These are phyloP conservation scores for Candida pseudoglaebosa DNA, from an alignment of 805 yeast genomes.

Conservation along the genomic window DNA sequence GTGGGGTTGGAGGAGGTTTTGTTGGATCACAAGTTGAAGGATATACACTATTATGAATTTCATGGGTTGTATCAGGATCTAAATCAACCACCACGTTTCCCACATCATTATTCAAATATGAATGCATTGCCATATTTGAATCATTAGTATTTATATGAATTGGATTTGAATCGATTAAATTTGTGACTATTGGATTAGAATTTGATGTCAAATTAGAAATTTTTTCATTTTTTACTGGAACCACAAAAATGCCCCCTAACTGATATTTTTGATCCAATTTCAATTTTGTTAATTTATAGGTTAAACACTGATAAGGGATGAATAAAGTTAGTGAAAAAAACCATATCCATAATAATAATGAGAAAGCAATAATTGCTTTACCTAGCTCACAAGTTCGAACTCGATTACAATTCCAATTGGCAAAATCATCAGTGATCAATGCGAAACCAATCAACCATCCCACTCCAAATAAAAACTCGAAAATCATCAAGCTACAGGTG, in stretches of 20 bases:
- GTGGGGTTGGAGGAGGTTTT: background rate
- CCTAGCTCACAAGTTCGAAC: slow-evolving; percentile 12
- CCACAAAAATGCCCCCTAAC: background rate
- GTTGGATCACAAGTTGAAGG: too few relatives aligned
- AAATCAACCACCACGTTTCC: background rate
- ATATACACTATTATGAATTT: too few relatives aligned
- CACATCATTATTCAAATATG: too few relatives aligned
- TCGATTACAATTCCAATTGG: slow-evolving; percentile 5
- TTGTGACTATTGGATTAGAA: too few relatives aligned
- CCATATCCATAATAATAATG: slow-evolving; percentile 14
- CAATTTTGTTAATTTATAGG: too few relatives aligned
- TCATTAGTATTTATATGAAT: too few relatives aligned
- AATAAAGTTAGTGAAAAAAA: slow-evolving; percentile 5
- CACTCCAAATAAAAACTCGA: slow-evolving; percentile 11
- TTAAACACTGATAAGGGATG: background rate
- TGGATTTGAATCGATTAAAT: too few relatives aligned
- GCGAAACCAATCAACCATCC: slow-evolving; percentile 17
- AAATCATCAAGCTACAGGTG: slow-evolving; percentile 7
- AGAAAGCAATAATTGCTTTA: slow-evolving; percentile 14
- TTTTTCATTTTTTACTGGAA: too few relatives aligned
- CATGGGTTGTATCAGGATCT: background rate
- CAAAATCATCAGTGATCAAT: slow-evolving; percentile 9
- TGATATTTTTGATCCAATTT: background rate
- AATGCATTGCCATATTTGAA: too few relatives aligned
- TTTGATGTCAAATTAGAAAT: too few relatives aligned